Percentiles rank a stretch among this genome's conserved stretches.
Conservation (phyloP, 1,284 basidiomycete genomes). For the Sphagnurus paluster region DNA sequence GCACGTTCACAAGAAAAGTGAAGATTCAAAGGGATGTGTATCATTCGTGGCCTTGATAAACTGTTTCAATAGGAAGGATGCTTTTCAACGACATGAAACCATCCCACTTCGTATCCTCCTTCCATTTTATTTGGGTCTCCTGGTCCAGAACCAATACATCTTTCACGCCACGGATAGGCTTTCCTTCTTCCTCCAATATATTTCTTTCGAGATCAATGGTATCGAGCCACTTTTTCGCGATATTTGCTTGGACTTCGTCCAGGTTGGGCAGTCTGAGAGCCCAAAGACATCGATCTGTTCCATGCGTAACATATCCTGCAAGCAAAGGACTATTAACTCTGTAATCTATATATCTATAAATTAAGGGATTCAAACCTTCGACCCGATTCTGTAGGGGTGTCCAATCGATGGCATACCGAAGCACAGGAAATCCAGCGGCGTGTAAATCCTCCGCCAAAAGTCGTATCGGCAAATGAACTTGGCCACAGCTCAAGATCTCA, state of each 20-base stretch:
- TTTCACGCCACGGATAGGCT: conserved; percentile 30
- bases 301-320: conserved; percentile 70
- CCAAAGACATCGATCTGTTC: conserved; percentile 51
- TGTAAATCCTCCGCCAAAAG: conserved; percentile 62
- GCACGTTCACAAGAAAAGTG: no score
- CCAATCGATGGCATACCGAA: conserved; percentile 72
- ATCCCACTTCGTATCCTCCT: conserved; percentile 50
- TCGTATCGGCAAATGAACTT: conserved; percentile 70
- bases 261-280: conserved; percentile 36
- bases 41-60: not conserved
- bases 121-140: conserved; percentile 56
- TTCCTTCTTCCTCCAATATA: conserved; percentile 34
- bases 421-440: conserved; percentile 54
- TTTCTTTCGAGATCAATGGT: conserved; percentile 43
- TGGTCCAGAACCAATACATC: conserved; percentile 50
- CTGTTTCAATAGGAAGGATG: conserved; percentile 23
- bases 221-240: conserved; percentile 54
- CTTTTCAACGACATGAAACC: conserved; percentile 35
- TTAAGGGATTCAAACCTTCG: conserved; percentile 44
- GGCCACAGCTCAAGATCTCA: conserved; percentile 61
- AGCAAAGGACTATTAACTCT: not conserved
- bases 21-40: no score
- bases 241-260: conserved; percentile 41
- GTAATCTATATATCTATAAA: not conserved
- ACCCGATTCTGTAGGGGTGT: conserved; percentile 57